Conservation (phyloP, 345 rosid species). For the thale cress (Arabidopsis thaliana) region TAIR10.1 NC_003071.7:18714001-18714500, state of each 20-base stretch:
- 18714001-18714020: conserved; percentile 27
- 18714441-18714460: neutral
- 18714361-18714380: neutral
- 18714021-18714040: conserved; percentile 43
- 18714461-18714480: neutral
- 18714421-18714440: neutral
- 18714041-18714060: conserved; percentile 42
- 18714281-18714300: too few relatives aligned
- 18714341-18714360: conserved; percentile 6
- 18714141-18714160: conserved; percentile 39
- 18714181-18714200: conserved; percentile 2
- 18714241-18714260: neutral
- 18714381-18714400: neutral
- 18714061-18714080: conserved; percentile 26
- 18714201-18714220: conserved; percentile 1
- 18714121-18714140: conserved; percentile 39
- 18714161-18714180: conserved; percentile 11
- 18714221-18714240: neutral
- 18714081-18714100: conserved; percentile 40
- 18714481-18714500: neutral
- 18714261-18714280: neutral
- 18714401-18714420: neutral
- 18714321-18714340: neutral
- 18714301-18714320: too few relatives aligned
- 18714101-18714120: conserved; percentile 37